Base-by-base conservation (phyloP, 192 early-diverging fungal genomes). In the Dissophora ornata region DNA sequence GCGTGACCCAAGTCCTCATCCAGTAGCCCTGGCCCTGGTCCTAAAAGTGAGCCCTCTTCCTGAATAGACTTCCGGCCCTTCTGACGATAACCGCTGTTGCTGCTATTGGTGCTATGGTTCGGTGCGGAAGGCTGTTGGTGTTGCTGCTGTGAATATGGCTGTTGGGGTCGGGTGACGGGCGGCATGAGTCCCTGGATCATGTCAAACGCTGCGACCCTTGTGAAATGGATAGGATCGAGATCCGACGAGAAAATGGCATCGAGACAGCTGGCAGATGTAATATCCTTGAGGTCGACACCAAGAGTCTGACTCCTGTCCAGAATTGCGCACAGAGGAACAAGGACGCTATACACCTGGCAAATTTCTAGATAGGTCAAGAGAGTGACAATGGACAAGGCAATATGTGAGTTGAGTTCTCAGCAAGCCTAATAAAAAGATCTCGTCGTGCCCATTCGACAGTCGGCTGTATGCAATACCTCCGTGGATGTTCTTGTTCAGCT, bases 121-220 rank as follows among this genome's bases (percentile, higher is more conserved):
- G n/a, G n/a, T n/a, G n/a, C n/a, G n/a, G n/a, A n/a, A n/a, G n/a
- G 50, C 16, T 60, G 52, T 19, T 55, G 63, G 19, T 22, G 21
- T 18, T 48, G 65, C 19, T 29, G 33, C 13, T 42, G 53, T 18
- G 11, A 12, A 6, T 45, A 32, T 22, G 45, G 21, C 28, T 48
- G 26, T 24, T 32, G 40, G 22, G 66, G 66, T 30, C 34, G 16
- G 9, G 38, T 21, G 9, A 58, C 61, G 13, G 41, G 29, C 6
- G 65, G 55, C 53, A 77, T 40, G 2, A 77, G 41, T 18, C 73
- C 73, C 32, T 67, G 73, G 10, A 77, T 67, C 73, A 77, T 67
- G 22, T 77, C 73, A 4, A 67, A 24, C 7, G 73, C 64, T 16
- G 73, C 73, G 55, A 67, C 22, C 7, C 64, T 57, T 1, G 59